A percentile compares a stretch with the other conserved stretches of the same genome.
Evolutionary conservation across 305 asterid genomes (phyloP).

Genomic region (Nicotiana rustica): DNA sequence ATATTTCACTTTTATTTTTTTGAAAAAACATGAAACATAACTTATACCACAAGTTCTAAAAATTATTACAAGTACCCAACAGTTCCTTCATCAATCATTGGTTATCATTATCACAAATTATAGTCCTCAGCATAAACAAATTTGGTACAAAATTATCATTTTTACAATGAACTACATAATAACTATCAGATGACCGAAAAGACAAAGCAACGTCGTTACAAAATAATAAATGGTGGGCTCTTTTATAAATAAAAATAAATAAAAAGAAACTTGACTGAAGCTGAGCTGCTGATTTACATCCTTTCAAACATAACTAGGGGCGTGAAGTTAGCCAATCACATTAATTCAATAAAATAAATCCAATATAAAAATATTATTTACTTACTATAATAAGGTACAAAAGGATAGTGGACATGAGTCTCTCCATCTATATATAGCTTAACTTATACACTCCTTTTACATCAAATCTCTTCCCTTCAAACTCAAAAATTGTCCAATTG

Average conservation of each 20-base stretch:
- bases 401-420: not conserved
- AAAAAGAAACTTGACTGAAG: not conserved
- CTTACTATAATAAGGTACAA: not conserved
- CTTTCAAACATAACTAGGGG: not conserved
- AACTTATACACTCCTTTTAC: not conserved
- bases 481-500: not conserved
- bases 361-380: not conserved
- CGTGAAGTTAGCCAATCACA: slow-evolving; percentile 14
- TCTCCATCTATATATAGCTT: slow-evolving; percentile 11
- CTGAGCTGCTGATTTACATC: not conserved
- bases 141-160: too few species aligned
- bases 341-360: not conserved
- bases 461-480: not conserved
- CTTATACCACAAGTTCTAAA: too few species aligned
- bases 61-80: too few species aligned
- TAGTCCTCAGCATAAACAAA: too few species aligned
- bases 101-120: too few species aligned
- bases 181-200: too few species aligned
- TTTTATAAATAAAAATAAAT: not conserved
- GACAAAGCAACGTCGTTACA: too few species aligned
- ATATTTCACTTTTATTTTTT: too few species aligned
- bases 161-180: too few species aligned
- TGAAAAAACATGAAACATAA: too few species aligned
- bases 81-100: too few species aligned
- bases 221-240: too few species aligned